A percentile compares a stretch with the other conserved stretches of the same genome.
Evolutionary conservation across 495 filamentous ascomycete species (phyloP).

Genomic region (Neurospora discreta): DNA sequence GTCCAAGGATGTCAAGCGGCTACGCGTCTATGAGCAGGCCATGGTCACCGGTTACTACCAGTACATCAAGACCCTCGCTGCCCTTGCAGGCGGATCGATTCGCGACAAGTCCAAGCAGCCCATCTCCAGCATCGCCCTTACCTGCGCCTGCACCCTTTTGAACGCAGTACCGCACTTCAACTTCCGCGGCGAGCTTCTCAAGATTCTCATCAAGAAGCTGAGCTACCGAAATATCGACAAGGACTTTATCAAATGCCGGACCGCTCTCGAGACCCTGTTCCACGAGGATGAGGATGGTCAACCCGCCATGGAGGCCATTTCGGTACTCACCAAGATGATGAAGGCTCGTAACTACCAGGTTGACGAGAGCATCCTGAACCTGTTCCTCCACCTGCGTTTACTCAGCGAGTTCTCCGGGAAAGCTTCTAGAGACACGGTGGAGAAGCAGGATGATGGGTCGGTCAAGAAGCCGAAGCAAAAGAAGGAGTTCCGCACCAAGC

Average conservation of each 20-base stretch:
- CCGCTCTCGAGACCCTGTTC: slow-evolving; percentile 73
- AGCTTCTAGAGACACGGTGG: slow-evolving; percentile 62
- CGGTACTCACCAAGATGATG: slow-evolving; percentile 86
- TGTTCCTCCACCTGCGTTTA: slow-evolving; percentile 81
- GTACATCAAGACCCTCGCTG: slow-evolving; percentile 63
- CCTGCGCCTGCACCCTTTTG: slow-evolving; percentile 71
- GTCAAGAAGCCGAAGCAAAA: slow-evolving; percentile 63
- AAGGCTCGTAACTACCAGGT: slow-evolving; percentile 68
- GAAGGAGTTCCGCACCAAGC: slow-evolving; percentile 42
- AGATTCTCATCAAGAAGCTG: slow-evolving; percentile 75
- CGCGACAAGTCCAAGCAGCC: slow-evolving; percentile 35
- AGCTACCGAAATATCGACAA: slow-evolving; percentile 54
- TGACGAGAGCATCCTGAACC: slow-evolving; percentile 77
- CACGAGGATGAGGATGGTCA: slow-evolving; percentile 78
- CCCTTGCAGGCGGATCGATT: background rate
- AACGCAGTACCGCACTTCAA: slow-evolving; percentile 89
- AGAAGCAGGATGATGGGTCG: slow-evolving; percentile 38
- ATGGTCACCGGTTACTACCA: slow-evolving; percentile 69
- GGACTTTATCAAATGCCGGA: slow-evolving; percentile 66
- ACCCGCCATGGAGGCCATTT: slow-evolving; percentile 76
- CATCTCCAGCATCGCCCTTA: slow-evolving; percentile 63
- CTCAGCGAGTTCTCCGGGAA: slow-evolving; percentile 79
- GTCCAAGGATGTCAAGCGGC: slow-evolving; percentile 78
- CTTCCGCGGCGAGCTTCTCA: slow-evolving; percentile 74
- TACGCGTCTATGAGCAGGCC: slow-evolving; percentile 73